Conservation (phyloP, 768 basidiomycete genomes). For the Galerina sulciceps region DNA sequence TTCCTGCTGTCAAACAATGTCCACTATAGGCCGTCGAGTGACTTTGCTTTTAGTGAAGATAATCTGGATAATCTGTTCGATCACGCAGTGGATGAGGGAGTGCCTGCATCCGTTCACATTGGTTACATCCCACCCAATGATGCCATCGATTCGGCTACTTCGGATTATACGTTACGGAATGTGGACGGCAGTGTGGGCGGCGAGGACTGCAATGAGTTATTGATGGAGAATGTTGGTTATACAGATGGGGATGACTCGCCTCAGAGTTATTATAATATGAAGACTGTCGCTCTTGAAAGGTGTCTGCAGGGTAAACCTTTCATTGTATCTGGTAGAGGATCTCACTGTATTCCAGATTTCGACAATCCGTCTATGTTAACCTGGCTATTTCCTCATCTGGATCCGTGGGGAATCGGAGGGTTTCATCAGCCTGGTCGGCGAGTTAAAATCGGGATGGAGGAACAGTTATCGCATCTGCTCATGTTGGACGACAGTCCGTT, state of each 20-base stretch:
- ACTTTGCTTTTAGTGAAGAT: constrained; percentile 3
- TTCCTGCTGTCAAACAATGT: constrained; percentile 9
- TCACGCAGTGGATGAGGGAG: background rate
- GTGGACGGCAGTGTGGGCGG: background rate
- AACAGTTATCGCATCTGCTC: constrained; percentile 9
- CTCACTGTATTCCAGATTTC: no score
- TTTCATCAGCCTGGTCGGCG: constrained; percentile 11
- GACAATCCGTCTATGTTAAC: no score
- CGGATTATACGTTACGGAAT: constrained; percentile 4
- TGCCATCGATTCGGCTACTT: constrained; percentile 1
- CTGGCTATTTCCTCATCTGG: constrained; percentile 14
- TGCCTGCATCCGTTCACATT: constrained; percentile 2
- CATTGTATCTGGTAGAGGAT: no score
- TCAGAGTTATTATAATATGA: constrained; percentile 8
- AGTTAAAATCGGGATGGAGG: constrained; percentile 10
- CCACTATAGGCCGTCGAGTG: background rate
- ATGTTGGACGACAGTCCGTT: background rate
- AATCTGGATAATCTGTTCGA: constrained; percentile 3
- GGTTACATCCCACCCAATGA: constrained; percentile 1
- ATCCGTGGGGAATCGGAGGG: background rate
- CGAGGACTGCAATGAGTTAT: background rate
- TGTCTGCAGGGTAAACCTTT: no score
- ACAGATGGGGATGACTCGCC: constrained; percentile 20
- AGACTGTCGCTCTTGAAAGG: constrained; percentile 1
- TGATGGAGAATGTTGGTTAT: constrained; percentile 24